These are phyloP conservation scores for Phytophthora litchii DNA, from an alignment of 352 stramenopile species.

Conservation along the genomic window DNA sequence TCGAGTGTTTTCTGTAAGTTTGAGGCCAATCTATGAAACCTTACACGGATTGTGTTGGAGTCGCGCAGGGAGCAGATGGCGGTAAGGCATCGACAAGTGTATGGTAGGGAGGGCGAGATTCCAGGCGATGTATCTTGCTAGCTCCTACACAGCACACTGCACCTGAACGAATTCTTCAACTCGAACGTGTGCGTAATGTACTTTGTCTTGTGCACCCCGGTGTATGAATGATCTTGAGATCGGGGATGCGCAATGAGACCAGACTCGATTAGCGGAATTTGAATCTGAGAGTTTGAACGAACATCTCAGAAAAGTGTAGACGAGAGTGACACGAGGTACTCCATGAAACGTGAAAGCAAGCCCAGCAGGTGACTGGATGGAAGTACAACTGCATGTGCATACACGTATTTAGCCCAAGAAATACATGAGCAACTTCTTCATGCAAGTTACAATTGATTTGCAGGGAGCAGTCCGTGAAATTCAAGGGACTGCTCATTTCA, in stretches of 20 bases:
- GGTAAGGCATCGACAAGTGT: not conserved
- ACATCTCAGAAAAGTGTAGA: not conserved
- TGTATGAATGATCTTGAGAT: too few species aligned
- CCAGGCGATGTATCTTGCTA: not conserved
- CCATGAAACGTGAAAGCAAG: not conserved
- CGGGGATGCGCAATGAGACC: not conserved
- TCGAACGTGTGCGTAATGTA: not conserved
- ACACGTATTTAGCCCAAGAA: not conserved
- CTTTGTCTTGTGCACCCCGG: not conserved
- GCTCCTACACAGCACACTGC: not conserved
- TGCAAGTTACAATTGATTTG: not conserved
- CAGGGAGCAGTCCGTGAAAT: not conserved
- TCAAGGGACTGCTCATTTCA: too few species aligned
- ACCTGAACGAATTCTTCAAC: not conserved
- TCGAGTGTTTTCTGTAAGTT: not conserved
- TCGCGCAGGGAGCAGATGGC: not conserved
- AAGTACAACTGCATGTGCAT: not conserved
- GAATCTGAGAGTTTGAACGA: not conserved
- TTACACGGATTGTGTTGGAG: not conserved
- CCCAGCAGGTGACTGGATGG: not conserved
- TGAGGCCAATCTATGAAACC: not conserved
- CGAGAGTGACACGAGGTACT: not conserved
- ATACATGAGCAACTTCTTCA: not conserved
- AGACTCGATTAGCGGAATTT: not conserved
- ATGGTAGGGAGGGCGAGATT: not conserved